phyloP scores from a whole-genome alignment of 2,329 filamentous ascomycete species.

The Clathrospora elynae region DNA sequence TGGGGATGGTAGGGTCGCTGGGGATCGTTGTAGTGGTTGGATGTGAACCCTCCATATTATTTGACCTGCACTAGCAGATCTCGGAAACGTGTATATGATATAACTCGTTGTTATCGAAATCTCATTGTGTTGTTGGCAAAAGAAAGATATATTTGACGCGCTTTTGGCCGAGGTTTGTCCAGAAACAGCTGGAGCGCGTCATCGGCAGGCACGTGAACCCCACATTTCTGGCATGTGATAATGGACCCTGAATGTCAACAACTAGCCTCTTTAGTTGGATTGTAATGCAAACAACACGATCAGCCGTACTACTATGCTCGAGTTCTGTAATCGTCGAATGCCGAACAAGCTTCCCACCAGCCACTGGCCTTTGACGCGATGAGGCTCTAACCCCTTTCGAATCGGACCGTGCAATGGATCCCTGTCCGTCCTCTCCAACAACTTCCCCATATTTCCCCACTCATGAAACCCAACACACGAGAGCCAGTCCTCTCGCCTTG shows the following conservation, averaged over 20 bases:
- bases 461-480: not conserved
- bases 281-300: too few species aligned
- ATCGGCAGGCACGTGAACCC: constrained; percentile 9
- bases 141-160: constrained; percentile 3
- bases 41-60: constrained; percentile 25
- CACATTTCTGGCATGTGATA: constrained; percentile 13
- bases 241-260: constrained; percentile 3
- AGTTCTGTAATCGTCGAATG: too few species aligned
- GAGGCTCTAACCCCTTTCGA: too few species aligned
- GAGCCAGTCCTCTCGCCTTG: not conserved
- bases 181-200: constrained; percentile 10
- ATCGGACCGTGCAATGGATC: too few species aligned
- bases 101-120: constrained; percentile 6
- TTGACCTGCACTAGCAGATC: not conserved
- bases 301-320: too few species aligned
- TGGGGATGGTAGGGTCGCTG: constrained; percentile 16
- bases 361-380: too few species aligned
- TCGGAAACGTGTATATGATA: not conserved
- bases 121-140: constrained; percentile 3
- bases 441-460: too few species aligned
- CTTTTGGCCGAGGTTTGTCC: constrained; percentile 18
- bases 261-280: too few species aligned
- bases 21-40: constrained; percentile 31
- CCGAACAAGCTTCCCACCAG: too few species aligned
- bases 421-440: too few species aligned